Conservation (phyloP, 306 rosid species). For the Corylus americana region DNA sequence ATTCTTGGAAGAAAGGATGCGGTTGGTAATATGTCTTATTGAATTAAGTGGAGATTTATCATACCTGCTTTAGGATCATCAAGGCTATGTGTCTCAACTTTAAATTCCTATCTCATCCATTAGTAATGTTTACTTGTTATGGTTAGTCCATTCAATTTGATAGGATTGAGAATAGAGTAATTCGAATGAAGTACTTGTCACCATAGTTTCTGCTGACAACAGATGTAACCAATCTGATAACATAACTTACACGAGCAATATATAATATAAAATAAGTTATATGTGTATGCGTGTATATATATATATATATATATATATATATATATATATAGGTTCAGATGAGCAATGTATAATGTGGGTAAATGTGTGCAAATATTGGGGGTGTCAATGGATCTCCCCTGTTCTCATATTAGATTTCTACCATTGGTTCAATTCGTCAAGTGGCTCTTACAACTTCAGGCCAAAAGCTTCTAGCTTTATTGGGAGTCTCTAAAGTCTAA, state of each 20-base stretch:
- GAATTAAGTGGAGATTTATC: not conserved
- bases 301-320: no score
- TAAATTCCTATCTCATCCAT: conserved; percentile 14
- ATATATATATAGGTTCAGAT: not conserved
- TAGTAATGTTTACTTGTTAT: not conserved
- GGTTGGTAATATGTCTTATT: not conserved
- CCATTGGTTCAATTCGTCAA: conserved; percentile 11
- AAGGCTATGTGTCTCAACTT: conserved; percentile 7
- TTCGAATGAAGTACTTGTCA: not conserved
- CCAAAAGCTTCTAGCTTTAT: conserved; percentile 16
- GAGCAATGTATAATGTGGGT: not conserved
- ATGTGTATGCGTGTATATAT: no score
- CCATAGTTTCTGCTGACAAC: not conserved
- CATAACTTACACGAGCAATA: not conserved
- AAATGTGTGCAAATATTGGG: not conserved
- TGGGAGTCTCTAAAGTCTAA: conserved; percentile 15
- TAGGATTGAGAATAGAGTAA: not conserved
- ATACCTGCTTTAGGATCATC: not conserved
- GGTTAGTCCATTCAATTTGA: not conserved
- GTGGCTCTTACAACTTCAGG: conserved; percentile 21
- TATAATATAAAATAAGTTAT: not conserved
- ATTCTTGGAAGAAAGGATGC: not conserved
- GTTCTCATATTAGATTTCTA: conserved; percentile 7
- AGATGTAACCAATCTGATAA: not conserved
- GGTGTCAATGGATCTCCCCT: not conserved